Conservation (phyloP, 768 basidiomycete genomes). For the Mycena alexandri region DNA sequence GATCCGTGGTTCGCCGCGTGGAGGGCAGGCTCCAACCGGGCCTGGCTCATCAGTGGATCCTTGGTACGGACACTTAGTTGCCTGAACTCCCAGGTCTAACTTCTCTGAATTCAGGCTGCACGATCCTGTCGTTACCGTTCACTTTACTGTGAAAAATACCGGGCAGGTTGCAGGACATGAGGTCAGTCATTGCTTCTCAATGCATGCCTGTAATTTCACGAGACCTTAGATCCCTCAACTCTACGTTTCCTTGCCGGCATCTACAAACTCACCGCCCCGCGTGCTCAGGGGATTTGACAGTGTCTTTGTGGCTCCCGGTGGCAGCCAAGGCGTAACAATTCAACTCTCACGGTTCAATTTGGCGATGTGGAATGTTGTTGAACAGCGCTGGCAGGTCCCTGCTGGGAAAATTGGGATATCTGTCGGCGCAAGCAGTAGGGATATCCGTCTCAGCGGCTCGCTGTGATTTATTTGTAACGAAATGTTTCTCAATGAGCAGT, state of each 20-base stretch:
- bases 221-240: constrained; percentile 64
- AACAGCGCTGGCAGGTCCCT: constrained; percentile 68
- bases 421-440: constrained; percentile 65
- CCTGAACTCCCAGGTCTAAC: neutral
- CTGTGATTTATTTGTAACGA: constrained; percentile 35
- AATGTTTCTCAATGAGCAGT: neutral
- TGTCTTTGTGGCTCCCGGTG: constrained; percentile 57
- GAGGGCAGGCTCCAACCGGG: constrained; percentile 57
- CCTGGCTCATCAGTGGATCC: constrained; percentile 65
- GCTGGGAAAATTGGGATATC: constrained; percentile 58
- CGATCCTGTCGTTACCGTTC: constrained; percentile 61
- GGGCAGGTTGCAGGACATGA: constrained; percentile 68
- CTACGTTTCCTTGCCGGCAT: constrained; percentile 63
- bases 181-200: constrained; percentile 43
- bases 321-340: constrained; percentile 58
- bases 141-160: constrained; percentile 66
- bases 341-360: constrained; percentile 65
- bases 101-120: constrained; percentile 56
- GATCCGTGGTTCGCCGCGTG: constrained; percentile 54
- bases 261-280: constrained; percentile 60
- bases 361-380: constrained; percentile 65
- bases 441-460: constrained; percentile 58
- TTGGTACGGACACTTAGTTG: constrained; percentile 46
- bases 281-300: constrained; percentile 70
- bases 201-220: neutral